Percentiles rank a stretch among this genome's conserved stretches.
phyloP scores from a whole-genome alignment of 1,284 basidiomycete genomes.

The Marasmius tenuissimus region DNA sequence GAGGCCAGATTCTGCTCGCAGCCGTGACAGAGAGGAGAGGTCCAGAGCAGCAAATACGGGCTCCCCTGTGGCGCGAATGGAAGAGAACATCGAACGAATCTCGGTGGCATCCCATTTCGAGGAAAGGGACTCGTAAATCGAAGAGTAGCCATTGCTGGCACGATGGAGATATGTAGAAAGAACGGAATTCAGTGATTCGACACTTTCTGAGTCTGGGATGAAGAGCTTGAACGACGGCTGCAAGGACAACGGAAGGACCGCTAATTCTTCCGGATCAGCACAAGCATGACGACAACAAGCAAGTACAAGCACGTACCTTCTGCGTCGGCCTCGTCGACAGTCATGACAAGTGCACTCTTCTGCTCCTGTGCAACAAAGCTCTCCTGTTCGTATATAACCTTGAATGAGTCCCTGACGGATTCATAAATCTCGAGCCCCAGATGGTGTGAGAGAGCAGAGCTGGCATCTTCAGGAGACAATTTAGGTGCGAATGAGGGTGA shows the following conservation, averaged over 20 bases:
- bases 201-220: slow-evolving; percentile 27
- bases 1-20: slow-evolving; percentile 46
- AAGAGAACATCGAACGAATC: slow-evolving; percentile 44
- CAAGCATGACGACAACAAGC: slow-evolving; percentile 13
- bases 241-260: slow-evolving; percentile 47
- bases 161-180: slow-evolving; percentile 57
- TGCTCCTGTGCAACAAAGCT: slow-evolving; percentile 59
- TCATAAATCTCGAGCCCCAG: slow-evolving; percentile 70
- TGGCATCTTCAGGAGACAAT: slow-evolving; percentile 54
- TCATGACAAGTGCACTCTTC: slow-evolving; percentile 52
- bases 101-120: slow-evolving; percentile 40
- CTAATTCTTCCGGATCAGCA: slow-evolving; percentile 28
- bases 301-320: slow-evolving; percentile 42
- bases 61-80: slow-evolving; percentile 45
- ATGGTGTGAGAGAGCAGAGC: slow-evolving; percentile 61
- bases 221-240: slow-evolving; percentile 42
- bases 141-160: slow-evolving; percentile 56
- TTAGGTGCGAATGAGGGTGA: slow-evolving; percentile 30
- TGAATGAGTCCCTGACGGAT: slow-evolving; percentile 37
- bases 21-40: slow-evolving; percentile 46
- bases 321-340: slow-evolving; percentile 56
- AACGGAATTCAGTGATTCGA: slow-evolving; percentile 45
- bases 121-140: slow-evolving; percentile 39
- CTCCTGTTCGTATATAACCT: slow-evolving; percentile 36
- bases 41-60: slow-evolving; percentile 63